Base-by-base conservation (phyloP, 257 asterid species). In the Primulina tabacum region DNA sequence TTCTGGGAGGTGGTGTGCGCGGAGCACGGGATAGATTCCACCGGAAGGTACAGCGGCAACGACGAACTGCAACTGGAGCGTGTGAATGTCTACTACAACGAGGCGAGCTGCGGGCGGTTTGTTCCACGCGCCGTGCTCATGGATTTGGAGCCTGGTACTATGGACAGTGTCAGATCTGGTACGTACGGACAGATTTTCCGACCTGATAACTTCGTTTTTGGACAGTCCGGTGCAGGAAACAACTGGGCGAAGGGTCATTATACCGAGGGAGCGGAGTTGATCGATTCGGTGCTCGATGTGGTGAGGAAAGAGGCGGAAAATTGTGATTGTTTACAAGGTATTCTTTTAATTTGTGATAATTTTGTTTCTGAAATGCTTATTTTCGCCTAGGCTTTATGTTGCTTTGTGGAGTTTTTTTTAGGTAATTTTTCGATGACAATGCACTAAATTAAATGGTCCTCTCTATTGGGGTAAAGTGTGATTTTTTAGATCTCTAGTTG, bases 41-140 rank as follows among this genome's bases (percentile, higher is more conserved):
- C 90, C 62, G 96, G 96, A 18, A 75, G 92, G 80, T 88, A 86
- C 88, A 73, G 65, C 16, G 92, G 96, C 9, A 90, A 88, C 79
- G 82, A 72, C 28, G 89, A 83, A 37, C 75, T 86, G 64, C 96
- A 86, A 77, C 76, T 88, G 62, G 96, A 88, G 86, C 87, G 96
- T 5, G 89, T 88, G 7, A 84, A 86, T 64, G 96, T 86, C 2
- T 88, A 88, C 79, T 88, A 88, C 84, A 88, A 86, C 20, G 92
- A 86, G 55, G 92, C 96, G 11, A 85, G 96, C 65, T 82, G 96
- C 70, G 90, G 96, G 14, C 59, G 92, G 82, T 88, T 86, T 29
- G 92, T 86, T 4, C 96, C 96, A 57, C 96, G 96, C 76, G 92
- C 92, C 20, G 92, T 89, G 53, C 87, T 89, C 68, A 89, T 89